Evolutionary conservation across 139 green algal genomes (phyloP), one percentile per base, ranked within the genome.

Genomic region (Nannochloris sp.): DNA sequence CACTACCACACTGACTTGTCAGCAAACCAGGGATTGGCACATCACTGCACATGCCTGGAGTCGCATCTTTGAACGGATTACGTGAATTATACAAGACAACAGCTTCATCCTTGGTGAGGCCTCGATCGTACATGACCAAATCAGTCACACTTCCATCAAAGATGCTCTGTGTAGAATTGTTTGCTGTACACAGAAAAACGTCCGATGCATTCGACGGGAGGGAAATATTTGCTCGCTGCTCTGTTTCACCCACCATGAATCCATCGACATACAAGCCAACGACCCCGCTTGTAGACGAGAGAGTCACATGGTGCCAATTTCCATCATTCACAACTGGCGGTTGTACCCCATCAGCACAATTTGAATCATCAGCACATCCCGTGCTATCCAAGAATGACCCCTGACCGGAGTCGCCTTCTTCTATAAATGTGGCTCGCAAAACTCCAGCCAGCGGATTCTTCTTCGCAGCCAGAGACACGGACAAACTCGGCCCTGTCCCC

Each of bases 221-320:
- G 3, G 5, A 10, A 1, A 59, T 63, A 74, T 36, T 46, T 9
- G 6, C 25, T 16, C n/a, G 30, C 2, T 23, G 17, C 8, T 26
- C 6, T 13, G 48, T 33, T 25, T 59, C n/a, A 11, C 29, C 56
- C 36, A 29, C 40, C 63, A 61, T 43, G 30, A 28, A 28, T 6
- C 79, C 79, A 43, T 85, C 80, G 23, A 81, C 59, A 43, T 78
- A 85, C 37, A 86, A 59, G 36, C 62, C 50, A 61, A 73, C 83
- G 50, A 78, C 67, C 61, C 3, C 64, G 16, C 25, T 9, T 33
- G 69, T 29, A n/a, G 75, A 73, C 40, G 79, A 67, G 14, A 90
- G 37, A 2, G 75, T 83, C 31, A 84, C 12, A 68, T 86, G 84
- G 68, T 89, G 82, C 82, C 84, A 89, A 29, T 62, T 31, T 2